Evolutionary conservation across 1,284 basidiomycete species (phyloP), one percentile per base, ranked within the genome.

Genomic region (Taiwanofungus camphoratus): DNA sequence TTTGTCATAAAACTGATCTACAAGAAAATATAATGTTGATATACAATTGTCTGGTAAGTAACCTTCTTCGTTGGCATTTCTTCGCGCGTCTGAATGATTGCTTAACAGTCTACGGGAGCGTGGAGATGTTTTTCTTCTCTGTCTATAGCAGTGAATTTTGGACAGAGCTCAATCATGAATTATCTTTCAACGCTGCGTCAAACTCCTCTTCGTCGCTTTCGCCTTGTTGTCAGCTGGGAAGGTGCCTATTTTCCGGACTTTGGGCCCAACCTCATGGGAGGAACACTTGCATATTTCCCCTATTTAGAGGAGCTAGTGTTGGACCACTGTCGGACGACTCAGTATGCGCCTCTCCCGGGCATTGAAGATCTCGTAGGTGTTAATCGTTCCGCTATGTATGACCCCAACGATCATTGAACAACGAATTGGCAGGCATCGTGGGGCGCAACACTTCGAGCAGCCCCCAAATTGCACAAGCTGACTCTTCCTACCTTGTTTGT

Each of bases 241-340:
- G 43, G 39, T 16, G 16, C n/a, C 16, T 45, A 35, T 21, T 13
- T 35, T 15, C 20, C 19, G 6, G 38, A 41, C 9, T 29, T 35
- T 16, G 21, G 8, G 12, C 33, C 43, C 13, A 11, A 18, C 11
- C 13, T 45, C 8, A 16, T 45, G 2, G 18, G 11, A 12, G 24
- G 23, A 18, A 24, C 41, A 18, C 26, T 39, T 8, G 4, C 16
- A 6, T 21, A n/a, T 16, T 35, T 41, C 8, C 34, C 43, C 5
- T 13, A 21, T 16, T 33, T 45, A 5, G 43, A 40, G 18, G 43
- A 45, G 21, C 30, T 45, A 7, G 27, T 45, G 15, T 13, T 45
- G 13, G 43, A 45, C 27, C 31, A 40, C 18, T 27, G 16, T 15
- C 13, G 19, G 12, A 29, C 30, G 24, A 36, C 31, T 11, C 12